Evolutionary conservation across 2,329 filamentous ascomycete genomes (phyloP), one percentile per base, ranked within the genome.

Genomic region (Fusarium sp.): DNA sequence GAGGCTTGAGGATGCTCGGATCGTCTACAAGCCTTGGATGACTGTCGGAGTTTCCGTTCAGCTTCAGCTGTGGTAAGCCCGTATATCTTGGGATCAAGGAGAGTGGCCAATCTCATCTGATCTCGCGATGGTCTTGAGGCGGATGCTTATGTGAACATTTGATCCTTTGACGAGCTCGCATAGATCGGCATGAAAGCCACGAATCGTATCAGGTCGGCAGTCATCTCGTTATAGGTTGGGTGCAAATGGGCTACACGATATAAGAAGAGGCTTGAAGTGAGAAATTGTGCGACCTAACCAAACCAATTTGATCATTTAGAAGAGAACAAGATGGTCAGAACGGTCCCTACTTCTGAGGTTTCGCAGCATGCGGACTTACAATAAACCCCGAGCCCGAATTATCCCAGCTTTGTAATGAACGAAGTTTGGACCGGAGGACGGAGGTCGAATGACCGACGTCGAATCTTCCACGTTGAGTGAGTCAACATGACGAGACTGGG

Each of bases 361-460:
- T 55, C 68, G 59, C 71, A 51, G 24, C 72, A 69, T 22, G n/a
- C 72, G 72, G 72, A 72, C 52, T 65, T 74, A 42, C 17, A 69
- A 59, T 41, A 48, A 69, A 69, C 42, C 44, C 72, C 72, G 72
- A 74, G 72, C 24, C 72, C 72, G 72, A 72, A 71, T 34, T 12
- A 30, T 11, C 14, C 26, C 11, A 39, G 28, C 45, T 41, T 32
- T 36, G 30, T 39, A 36, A n/a, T 52, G 28, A 30, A 41, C 11
- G 22, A 50, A 38, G 24, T 12, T 24, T 24, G 22, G 34, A 39
- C 30, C 32, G 52, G 32, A 50, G 14, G 36, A 51, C 44, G 67
- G 44, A 36, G 30, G 8, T 54, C 42, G 39, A 24, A 22, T 17
- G 24, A n/a, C 58, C 62, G 55, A 32, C 13, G 11, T 47, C 36